Conservation (phyloP, 1,284 basidiomycete species). For the Tilletiopsis washingtonensis region DNA sequence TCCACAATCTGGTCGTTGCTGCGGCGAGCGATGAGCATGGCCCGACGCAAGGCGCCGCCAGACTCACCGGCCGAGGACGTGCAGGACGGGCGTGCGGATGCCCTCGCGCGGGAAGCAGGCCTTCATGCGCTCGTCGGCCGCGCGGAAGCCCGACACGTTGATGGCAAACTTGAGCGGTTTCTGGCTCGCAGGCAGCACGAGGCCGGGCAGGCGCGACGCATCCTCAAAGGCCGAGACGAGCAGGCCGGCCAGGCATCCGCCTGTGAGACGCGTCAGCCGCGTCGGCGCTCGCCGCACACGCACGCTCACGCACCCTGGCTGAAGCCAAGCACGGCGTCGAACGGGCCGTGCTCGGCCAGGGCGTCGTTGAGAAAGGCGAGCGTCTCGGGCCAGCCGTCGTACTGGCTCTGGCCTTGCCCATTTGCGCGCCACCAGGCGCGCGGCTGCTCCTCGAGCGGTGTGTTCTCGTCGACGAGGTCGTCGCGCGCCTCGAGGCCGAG, state of each 20-base stretch:
- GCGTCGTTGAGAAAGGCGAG: slow-evolving; percentile 27
- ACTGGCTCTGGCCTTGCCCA: slow-evolving; percentile 26
- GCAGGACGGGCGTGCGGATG: slow-evolving; percentile 37
- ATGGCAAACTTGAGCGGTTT: slow-evolving; percentile 36
- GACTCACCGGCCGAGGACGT: slow-evolving; percentile 24
- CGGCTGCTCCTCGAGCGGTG: slow-evolving; percentile 43
- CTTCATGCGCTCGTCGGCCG: slow-evolving; percentile 23
- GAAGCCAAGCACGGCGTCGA: slow-evolving; percentile 43
- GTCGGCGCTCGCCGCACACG: background rate
- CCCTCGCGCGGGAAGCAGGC: slow-evolving; percentile 20
- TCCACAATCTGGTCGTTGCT: slow-evolving; percentile 31
- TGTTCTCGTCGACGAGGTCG: slow-evolving; percentile 20
- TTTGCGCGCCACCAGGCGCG: slow-evolving; percentile 42
- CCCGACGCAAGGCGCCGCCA: background rate
- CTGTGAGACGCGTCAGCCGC: slow-evolving; percentile 3
- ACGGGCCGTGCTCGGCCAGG: slow-evolving; percentile 27
- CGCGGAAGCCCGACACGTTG: slow-evolving; percentile 39
- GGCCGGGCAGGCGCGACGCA: slow-evolving; percentile 23
- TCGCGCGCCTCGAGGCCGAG: slow-evolving; percentile 33
- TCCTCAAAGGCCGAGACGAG: slow-evolving; percentile 38
- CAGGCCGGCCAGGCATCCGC: slow-evolving; percentile 31
- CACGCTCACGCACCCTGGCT: slow-evolving; percentile 17
- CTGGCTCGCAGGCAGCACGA: slow-evolving; percentile 17
- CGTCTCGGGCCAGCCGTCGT: slow-evolving; percentile 31
- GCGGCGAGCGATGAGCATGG: background rate